Conservation (phyloP, 352 stramenopile species). For the Globisporangium megalacanthum region DNA sequence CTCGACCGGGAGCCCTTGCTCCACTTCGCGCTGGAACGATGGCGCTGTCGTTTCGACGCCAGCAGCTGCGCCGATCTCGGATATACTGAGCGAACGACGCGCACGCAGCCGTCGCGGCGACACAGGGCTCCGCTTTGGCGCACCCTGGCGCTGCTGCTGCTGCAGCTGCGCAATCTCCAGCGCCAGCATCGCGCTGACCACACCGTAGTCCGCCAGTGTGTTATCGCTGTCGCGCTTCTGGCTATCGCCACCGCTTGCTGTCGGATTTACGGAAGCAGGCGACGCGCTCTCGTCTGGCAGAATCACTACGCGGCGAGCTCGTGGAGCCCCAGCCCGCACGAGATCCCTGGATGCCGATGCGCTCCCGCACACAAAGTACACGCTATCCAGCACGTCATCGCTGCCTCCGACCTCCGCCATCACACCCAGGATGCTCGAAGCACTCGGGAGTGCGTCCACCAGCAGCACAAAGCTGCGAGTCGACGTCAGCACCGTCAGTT, state of each 20-base stretch:
- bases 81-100: constrained; percentile 14
- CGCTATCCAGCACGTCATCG: constrained; percentile 19
- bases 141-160: constrained; percentile 1
- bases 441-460: constrained; percentile 14
- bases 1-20: constrained; percentile 49
- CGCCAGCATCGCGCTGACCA: constrained; percentile 34
- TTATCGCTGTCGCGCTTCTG: constrained; percentile 19
- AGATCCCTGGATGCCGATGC: constrained; percentile 24
- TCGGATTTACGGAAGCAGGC: not conserved
- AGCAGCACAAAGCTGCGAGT: constrained; percentile 15
- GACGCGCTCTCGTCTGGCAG: constrained; percentile 10
- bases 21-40: constrained; percentile 36
- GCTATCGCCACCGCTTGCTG: constrained; percentile 8
- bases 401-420: constrained; percentile 8
- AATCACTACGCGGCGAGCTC: constrained; percentile 25
- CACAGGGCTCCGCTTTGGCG: constrained; percentile 4
- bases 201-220: constrained; percentile 28
- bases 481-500: constrained; percentile 4
- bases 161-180: constrained; percentile 23
- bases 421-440: constrained; percentile 17
- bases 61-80: not conserved
- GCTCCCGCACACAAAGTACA: constrained; percentile 29
- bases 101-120: constrained; percentile 17
- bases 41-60: constrained; percentile 3
- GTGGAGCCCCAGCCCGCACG: constrained; percentile 17